These are phyloP conservation scores for Acacia acuminata DNA, from an alignment of 306 rosid genomes.

Conservation along the genomic window DNA sequence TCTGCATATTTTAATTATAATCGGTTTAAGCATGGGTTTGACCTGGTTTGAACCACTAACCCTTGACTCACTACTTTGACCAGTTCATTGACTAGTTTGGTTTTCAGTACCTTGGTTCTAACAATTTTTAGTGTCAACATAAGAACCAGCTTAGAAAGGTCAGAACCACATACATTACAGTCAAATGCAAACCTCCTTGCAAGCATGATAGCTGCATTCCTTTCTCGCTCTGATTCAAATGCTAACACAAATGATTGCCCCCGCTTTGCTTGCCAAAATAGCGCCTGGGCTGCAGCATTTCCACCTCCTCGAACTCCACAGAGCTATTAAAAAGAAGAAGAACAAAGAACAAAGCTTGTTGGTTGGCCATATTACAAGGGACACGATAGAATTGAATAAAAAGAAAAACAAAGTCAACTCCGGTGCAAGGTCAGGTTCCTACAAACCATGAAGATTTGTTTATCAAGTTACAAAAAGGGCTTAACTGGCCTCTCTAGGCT, in stretches of 20 bases:
- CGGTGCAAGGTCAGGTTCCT: not conserved
- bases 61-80: too few species aligned
- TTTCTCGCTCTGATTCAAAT: conserved; percentile 91
- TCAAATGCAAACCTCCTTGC: conserved; percentile 97
- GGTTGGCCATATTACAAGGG: conserved; percentile 16
- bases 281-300: conserved; percentile 87
- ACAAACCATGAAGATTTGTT: not conserved
- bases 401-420: not conserved
- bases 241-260: conserved; percentile 83
- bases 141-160: not conserved
- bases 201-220: conserved; percentile 94
- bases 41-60: too few species aligned
- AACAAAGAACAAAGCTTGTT: not conserved
- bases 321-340: conserved; percentile 46
- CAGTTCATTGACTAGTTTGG: too few species aligned
- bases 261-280: conserved; percentile 92
- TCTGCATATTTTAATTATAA: too few species aligned
- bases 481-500: not conserved
- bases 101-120: too few species aligned
- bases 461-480: not conserved
- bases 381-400: not conserved
- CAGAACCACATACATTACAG: conserved; percentile 74
- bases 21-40: too few species aligned
- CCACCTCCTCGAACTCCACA: conserved; percentile 99
- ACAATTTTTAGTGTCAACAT: not conserved